Evolutionary conservation across 2,329 filamentous ascomycete genomes (phyloP).

Genomic region (Hypoxylon sp.): DNA sequence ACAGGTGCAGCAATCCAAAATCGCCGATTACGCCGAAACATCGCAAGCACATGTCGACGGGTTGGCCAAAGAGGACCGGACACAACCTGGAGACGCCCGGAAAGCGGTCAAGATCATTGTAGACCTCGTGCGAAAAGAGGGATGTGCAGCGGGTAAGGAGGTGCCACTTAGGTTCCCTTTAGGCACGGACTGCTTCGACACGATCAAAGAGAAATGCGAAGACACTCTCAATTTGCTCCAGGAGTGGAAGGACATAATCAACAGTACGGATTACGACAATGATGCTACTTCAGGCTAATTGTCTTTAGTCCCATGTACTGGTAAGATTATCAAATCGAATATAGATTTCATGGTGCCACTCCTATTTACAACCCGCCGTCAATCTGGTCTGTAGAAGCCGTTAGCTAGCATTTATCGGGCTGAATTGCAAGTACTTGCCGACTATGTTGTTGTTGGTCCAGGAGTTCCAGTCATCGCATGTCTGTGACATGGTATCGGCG

Average conservation of each 20-base stretch:
- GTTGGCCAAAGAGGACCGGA: constrained; percentile 30
- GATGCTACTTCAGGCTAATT: neutral
- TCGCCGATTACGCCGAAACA: constrained; percentile 28
- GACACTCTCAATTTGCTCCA: constrained; percentile 25
- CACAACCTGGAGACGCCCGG: constrained; percentile 32
- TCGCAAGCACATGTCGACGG: constrained; percentile 9
- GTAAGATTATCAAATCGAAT: neutral
- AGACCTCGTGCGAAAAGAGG: constrained; percentile 37
- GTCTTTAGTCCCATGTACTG: neutral
- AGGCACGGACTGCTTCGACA: constrained; percentile 27
- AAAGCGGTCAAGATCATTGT: constrained; percentile 36
- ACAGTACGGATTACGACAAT: constrained; percentile 31
- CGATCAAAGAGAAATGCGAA: constrained; percentile 36
- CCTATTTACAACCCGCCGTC: constrained; percentile 14
- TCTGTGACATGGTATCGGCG: constrained; percentile 23
- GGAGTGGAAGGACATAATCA: constrained; percentile 34
- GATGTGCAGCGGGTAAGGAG: constrained; percentile 28
- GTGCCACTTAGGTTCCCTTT: constrained; percentile 36
- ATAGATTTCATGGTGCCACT: neutral
- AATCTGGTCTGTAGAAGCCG: constrained; percentile 6
- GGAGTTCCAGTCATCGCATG: constrained; percentile 33
- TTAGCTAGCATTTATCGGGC: constrained; percentile 1
- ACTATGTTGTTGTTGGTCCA: constrained; percentile 30
- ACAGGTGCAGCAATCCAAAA: constrained; percentile 7
- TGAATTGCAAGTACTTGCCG: constrained; percentile 22